A percentile compares a stretch with the other conserved stretches of the same genome.
Evolutionary conservation across 495 filamentous ascomycete genomes (phyloP).

Genomic region (Peziza echinospora): DNA sequence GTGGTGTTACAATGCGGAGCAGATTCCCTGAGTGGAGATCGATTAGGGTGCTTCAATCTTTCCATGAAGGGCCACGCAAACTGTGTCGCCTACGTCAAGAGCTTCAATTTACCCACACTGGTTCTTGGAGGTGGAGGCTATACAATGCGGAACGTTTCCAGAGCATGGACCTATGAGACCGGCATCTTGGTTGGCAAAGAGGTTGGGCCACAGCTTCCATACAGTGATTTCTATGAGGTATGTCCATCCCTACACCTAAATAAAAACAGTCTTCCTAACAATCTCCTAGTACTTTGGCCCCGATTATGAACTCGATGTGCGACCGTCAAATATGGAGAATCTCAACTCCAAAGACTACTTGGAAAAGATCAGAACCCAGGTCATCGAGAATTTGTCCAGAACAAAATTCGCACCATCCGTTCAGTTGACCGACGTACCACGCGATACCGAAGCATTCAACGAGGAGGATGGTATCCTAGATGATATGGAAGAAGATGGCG

Average conservation of each 20-base stretch:
- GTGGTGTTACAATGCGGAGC: slow-evolving; percentile 95
- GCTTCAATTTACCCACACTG: slow-evolving; percentile 72
- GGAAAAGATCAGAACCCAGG: slow-evolving; percentile 78
- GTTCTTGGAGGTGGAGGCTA: slow-evolving; percentile 92
- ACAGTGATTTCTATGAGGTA: slow-evolving; percentile 97
- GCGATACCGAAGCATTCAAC: slow-evolving; percentile 42
- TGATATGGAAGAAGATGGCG: slow-evolving; percentile 63
- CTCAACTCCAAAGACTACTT: slow-evolving; percentile 87
- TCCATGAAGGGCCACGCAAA: slow-evolving; percentile 97
- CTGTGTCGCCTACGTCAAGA: slow-evolving; percentile 87
- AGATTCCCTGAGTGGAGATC: slow-evolving; percentile 83
- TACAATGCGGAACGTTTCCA: slow-evolving; percentile 95
- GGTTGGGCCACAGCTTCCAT: slow-evolving; percentile 66
- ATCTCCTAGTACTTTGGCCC: slow-evolving; percentile 76
- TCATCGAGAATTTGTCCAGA: slow-evolving; percentile 80
- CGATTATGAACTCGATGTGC: slow-evolving; percentile 87
- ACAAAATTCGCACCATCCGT: slow-evolving; percentile 80
- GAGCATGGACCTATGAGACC: slow-evolving; percentile 94
- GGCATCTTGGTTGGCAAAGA: slow-evolving; percentile 66
- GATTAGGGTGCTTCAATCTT: slow-evolving; percentile 91
- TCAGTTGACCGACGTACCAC: slow-evolving; percentile 87
- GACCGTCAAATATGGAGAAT: slow-evolving; percentile 97
- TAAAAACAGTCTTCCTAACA: slow-evolving; percentile 6
- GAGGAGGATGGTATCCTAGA: slow-evolving; percentile 77
- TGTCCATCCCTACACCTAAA: slow-evolving; percentile 8